Conservation (phyloP, 2,329 filamentous ascomycete species). For the Curvularia eragrostidis region DNA sequence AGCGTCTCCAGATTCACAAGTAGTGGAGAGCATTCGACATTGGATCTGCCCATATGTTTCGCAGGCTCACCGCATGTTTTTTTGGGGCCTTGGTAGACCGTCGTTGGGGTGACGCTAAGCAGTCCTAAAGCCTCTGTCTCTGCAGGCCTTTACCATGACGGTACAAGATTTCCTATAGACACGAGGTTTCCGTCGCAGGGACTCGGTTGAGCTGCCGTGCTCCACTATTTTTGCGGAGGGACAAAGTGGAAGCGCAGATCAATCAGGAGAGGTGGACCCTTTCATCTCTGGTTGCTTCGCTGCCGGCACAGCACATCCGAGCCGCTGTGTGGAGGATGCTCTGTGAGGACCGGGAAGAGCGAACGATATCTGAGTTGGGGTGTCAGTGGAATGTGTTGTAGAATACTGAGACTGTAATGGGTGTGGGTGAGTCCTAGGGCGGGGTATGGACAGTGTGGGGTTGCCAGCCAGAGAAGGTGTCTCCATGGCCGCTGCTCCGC, state of each 20-base stretch:
- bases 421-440: neutral
- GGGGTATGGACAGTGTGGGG: neutral
- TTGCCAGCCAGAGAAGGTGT: too few relatives aligned
- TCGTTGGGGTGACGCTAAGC: conserved; percentile 9
- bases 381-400: neutral
- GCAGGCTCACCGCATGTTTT: conserved; percentile 6
- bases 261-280: conserved; percentile 17
- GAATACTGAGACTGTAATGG: neutral
- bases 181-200: conserved; percentile 19
- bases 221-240: conserved; percentile 27
- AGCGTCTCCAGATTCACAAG: conserved; percentile 1
- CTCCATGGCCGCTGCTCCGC: neutral
- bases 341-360: neutral
- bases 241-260: conserved; percentile 10
- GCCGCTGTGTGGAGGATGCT: neutral
- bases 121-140: conserved; percentile 3
- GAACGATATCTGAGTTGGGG: neutral
- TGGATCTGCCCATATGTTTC: neutral
- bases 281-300: conserved; percentile 11
- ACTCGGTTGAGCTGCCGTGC: conserved; percentile 21
- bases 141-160: conserved; percentile 2
- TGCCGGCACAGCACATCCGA: conserved; percentile 13
- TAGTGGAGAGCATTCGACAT: neutral
- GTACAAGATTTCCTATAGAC: conserved; percentile 13
- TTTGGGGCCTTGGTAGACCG: conserved; percentile 1